A percentile compares a stretch with the other conserved stretches of the same genome.
Conservation (phyloP, 768 basidiomycete genomes). For the Collybia sp. region DNA sequence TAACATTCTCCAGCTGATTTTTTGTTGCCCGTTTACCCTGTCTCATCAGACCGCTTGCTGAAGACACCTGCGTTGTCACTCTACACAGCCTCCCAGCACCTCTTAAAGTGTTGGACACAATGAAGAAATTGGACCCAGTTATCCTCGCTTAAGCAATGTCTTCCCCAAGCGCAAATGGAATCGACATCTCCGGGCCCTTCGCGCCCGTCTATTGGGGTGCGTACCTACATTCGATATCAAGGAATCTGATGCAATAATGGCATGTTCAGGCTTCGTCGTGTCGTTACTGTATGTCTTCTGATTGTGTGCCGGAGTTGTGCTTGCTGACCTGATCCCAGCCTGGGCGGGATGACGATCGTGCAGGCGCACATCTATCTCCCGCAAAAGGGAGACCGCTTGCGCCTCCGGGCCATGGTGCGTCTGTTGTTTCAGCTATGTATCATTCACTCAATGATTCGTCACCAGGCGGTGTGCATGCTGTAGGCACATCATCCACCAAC, state of each 20-base stretch:
- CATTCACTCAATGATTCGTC: no score
- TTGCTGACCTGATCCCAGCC: conserved; percentile 13
- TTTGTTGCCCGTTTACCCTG: no score
- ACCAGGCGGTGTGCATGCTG: conserved; percentile 23
- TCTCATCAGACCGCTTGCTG: no score
- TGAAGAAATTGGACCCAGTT: no score
- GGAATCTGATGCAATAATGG: no score
- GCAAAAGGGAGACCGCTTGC: conserved; percentile 17
- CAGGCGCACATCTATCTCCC: conserved; percentile 38
- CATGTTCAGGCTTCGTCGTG: conserved; percentile 17
- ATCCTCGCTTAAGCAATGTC: background rate
- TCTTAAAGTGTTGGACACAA: no score
- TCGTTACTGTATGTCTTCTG: conserved; percentile 18
- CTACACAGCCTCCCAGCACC: no score
- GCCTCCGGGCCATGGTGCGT: conserved; percentile 26
- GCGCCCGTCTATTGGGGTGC: conserved; percentile 29
- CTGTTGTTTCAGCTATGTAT: background rate
- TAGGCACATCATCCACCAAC: conserved; percentile 6
- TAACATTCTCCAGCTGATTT: no score
- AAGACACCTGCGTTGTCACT: no score
- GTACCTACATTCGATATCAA: background rate
- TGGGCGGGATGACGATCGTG: conserved; percentile 34
- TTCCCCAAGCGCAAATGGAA: conserved; percentile 7
- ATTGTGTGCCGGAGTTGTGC: background rate
- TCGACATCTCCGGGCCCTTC: conserved; percentile 20